Evolutionary conservation across 2,329 filamentous ascomycete genomes (phyloP).

Genomic region (Phialocephala sp.): DNA sequence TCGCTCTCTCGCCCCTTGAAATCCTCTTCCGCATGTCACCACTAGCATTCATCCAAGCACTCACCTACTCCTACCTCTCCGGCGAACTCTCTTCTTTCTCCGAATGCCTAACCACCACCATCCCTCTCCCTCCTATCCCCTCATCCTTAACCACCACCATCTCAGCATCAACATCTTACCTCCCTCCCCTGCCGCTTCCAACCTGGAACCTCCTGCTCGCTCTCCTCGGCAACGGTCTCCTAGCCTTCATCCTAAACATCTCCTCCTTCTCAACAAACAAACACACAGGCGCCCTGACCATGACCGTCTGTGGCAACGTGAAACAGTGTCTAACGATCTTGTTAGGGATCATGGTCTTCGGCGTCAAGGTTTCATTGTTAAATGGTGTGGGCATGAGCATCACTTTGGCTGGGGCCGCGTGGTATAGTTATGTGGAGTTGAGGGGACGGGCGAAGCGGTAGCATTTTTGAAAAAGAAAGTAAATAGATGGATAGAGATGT

Average conservation of each 20-base stretch:
- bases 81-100: constrained; percentile 53
- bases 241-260: constrained; percentile 62
- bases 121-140: too few species aligned
- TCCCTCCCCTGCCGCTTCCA: background rate
- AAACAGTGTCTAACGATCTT: constrained; percentile 63
- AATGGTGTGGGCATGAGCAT: constrained; percentile 63
- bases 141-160: background rate
- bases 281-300: constrained; percentile 61
- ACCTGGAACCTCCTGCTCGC: constrained; percentile 37
- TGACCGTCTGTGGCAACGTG: constrained; percentile 64
- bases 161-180: background rate
- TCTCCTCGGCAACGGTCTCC: constrained; percentile 49
- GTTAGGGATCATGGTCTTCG: constrained; percentile 55
- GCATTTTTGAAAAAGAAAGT: background rate
- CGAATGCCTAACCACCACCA: background rate
- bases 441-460: constrained; percentile 5
- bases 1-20: constrained; percentile 63
- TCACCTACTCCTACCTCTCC: constrained; percentile 56
- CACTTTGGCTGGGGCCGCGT: constrained; percentile 59
- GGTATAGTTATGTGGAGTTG: constrained; percentile 63
- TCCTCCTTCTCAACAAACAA: constrained; percentile 64
- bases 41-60: constrained; percentile 60
- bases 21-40: constrained; percentile 68
- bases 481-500: too few species aligned
- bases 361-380: constrained; percentile 29